Evolutionary conservation across 495 filamentous ascomycete genomes (phyloP), one percentile per base, ranked within the genome.

Genomic region (Daldinia childiae): DNA sequence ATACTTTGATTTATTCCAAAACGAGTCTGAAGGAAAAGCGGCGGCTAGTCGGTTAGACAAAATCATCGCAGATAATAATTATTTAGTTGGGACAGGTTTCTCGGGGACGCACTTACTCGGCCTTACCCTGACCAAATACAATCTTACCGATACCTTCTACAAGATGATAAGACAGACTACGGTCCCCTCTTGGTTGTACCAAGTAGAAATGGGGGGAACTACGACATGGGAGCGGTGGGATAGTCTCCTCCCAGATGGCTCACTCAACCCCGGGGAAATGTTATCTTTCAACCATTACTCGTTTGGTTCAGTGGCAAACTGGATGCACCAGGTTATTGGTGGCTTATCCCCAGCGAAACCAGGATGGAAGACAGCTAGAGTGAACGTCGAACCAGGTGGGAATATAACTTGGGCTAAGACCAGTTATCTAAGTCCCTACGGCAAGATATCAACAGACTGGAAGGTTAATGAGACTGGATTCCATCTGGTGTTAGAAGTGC

Each of bases 141-240:
- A 78, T 24, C 71, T 81, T 8, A 75, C 70, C 19, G 60, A 68
- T 11, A 78, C 66, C 39, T 83, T 73, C 48, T 80, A 80, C 60
- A 58, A 62, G 26, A 80, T 80, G 78, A 45, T 80, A 4, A 43
- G 69, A 38, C 74, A 80, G 65, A 79, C 78, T 21, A 66, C 62
- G 8, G 74, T 81, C 15, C 82, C 86, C 17, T 83, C 78, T 5
- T 87, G 85, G 85, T 69, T 88, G 54, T 87, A 85, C 71, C 84
- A 83, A 12, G 77, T 88, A 11, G 74, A 76, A 1, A 83, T 86
- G 81, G 82, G 81, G 30, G 85, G 80, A 0, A 88, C 87, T 0
- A 86, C 85, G 1, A 83, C 84, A 2, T 88, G 85, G 86, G 85
- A 89, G 69, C 79, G 87, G 1, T 88, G 87, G 87, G 85, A 88